Percentiles rank a stretch among this genome's conserved stretches.
These are phyloP conservation scores for Arachis hypogaea DNA, from an alignment of 306 rosid genomes.

Conservation along the genomic window DNA sequence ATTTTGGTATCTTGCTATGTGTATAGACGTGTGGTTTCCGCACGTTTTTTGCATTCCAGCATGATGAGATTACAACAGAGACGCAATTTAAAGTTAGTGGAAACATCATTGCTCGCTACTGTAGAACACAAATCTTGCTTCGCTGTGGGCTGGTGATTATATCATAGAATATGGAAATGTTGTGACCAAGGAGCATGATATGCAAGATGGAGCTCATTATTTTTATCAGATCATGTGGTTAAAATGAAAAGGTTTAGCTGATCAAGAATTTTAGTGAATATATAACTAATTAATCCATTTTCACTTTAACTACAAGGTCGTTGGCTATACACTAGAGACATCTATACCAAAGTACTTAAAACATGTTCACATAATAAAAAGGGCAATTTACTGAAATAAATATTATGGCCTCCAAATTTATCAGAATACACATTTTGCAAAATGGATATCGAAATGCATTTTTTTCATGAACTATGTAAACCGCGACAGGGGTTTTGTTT, in stretches of 20 bases:
- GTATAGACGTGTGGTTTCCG: slow-evolving; percentile 31
- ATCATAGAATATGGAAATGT: slow-evolving; percentile 33
- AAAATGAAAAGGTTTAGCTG: slow-evolving; percentile 16
- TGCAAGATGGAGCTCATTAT: slow-evolving; percentile 20
- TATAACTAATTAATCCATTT: too few relatives aligned
- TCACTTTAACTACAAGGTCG: too few relatives aligned
- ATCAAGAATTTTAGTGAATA: too few relatives aligned
- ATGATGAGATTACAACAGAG: slow-evolving; percentile 21
- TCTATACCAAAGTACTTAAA: too few relatives aligned
- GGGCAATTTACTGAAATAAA: too few relatives aligned
- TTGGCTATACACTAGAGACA: too few relatives aligned
- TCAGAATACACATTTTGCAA: too few relatives aligned
- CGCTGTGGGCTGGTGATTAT: slow-evolving; percentile 26
- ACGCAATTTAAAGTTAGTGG: slow-evolving; percentile 8
- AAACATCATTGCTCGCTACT: slow-evolving; percentile 2
- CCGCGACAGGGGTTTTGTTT: too few relatives aligned
- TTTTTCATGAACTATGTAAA: too few relatives aligned
- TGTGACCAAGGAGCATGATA: slow-evolving; percentile 9
- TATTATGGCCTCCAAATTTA: too few relatives aligned
- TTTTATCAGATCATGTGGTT: slow-evolving; percentile 14
- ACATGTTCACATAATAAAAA: too few relatives aligned
- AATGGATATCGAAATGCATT: too few relatives aligned
- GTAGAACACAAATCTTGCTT: slow-evolving; percentile 20
- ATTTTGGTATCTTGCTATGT: slow-evolving; percentile 44
- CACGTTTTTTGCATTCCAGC: slow-evolving; percentile 28